These are phyloP conservation scores for Colletotrichum sp. DNA, from an alignment of 2,329 filamentous ascomycete genomes.

Conservation along the genomic window DNA sequence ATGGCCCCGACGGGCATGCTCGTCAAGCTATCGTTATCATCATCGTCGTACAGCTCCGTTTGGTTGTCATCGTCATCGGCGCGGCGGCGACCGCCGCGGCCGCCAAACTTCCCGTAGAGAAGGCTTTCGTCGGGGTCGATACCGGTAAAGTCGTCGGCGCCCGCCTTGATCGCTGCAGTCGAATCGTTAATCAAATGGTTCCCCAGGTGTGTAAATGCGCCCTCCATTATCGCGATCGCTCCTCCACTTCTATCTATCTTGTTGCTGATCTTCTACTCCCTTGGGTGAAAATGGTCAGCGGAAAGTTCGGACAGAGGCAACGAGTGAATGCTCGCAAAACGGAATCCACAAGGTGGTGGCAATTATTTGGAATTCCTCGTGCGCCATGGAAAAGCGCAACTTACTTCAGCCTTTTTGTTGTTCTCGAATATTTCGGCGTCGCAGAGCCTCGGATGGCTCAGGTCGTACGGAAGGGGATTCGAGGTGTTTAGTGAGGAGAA, in stretches of 20 bases:
- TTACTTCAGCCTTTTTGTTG: conserved; percentile 10
- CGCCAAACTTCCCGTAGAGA: conserved; percentile 73
- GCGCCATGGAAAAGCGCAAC: background rate
- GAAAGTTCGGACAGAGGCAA: background rate
- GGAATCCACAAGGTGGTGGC: background rate
- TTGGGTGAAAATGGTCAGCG: background rate
- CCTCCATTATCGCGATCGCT: conserved; percentile 69
- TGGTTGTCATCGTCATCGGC: conserved; percentile 91
- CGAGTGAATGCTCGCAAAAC: background rate
- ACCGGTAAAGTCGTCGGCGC: conserved; percentile 74
- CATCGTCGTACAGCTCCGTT: conserved; percentile 82
- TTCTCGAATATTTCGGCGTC: conserved; percentile 22
- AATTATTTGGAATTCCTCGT: background rate
- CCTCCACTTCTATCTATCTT: background rate
- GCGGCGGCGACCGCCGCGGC: conserved; percentile 67
- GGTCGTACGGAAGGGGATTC: conserved; percentile 22
- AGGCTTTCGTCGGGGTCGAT: conserved; percentile 82
- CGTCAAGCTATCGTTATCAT: conserved; percentile 77
- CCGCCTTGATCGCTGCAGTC: conserved; percentile 86
- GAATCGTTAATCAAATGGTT: conserved; percentile 88
- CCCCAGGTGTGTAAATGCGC: conserved; percentile 85
- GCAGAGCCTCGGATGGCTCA: conserved; percentile 24
- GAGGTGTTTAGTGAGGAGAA: conserved; percentile 10
- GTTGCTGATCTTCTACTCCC: conserved; percentile 2
- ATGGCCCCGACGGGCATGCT: conserved; percentile 82